Evolutionary conservation across 2,329 filamentous ascomycete genomes (phyloP).

Genomic region (Fusarium equiseti): DNA sequence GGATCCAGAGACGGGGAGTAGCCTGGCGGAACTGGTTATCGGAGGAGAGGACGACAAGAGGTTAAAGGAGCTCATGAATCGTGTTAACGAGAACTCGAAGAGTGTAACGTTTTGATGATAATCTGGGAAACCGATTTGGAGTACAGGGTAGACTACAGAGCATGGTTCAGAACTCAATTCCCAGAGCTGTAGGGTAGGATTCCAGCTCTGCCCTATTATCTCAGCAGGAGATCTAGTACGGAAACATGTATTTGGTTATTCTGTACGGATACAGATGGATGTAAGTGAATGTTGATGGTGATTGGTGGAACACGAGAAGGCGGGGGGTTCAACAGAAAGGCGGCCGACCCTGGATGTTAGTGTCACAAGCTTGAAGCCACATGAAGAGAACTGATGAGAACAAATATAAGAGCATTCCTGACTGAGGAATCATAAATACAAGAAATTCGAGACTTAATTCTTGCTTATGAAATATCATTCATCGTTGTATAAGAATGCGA

Average conservation of each 20-base stretch:
- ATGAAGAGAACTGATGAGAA: not conserved
- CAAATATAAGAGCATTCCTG: not conserved
- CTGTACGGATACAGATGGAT: not conserved
- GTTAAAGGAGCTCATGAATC: conserved; percentile 41
- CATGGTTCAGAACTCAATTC: not conserved
- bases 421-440: not conserved
- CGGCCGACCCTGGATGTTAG: conserved; percentile 35
- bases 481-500: not conserved
- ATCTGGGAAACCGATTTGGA: not conserved
- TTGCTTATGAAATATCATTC: not conserved
- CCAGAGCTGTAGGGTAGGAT: not conserved
- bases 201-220: not conserved
- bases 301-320: conserved; percentile 20
- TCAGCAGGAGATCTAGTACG: not conserved
- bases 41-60: conserved; percentile 45
- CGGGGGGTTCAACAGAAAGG: conserved; percentile 19
- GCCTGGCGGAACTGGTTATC: conserved; percentile 50
- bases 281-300: conserved; percentile 1
- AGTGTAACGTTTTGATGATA: conserved; percentile 48
- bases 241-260: not conserved
- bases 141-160: not conserved
- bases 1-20: conserved; percentile 42
- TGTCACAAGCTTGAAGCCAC: conserved; percentile 21
- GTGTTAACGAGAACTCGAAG: conserved; percentile 45
- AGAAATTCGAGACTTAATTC: not conserved